Conservation (phyloP, 2,329 filamentous ascomycete species). For the Akanthomyces uredinophilus region DNA sequence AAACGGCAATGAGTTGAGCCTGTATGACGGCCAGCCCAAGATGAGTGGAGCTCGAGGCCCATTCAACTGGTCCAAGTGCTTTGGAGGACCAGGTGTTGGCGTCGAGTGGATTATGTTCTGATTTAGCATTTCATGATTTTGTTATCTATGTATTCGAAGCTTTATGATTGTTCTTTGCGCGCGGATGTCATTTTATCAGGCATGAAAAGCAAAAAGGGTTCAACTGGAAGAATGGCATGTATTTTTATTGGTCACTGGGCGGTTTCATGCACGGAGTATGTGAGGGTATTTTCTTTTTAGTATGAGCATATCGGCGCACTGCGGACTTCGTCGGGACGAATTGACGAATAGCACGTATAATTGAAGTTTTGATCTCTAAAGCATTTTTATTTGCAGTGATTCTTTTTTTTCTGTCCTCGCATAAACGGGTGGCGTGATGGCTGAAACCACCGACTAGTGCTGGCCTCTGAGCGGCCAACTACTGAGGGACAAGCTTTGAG, state of each 20-base stretch:
- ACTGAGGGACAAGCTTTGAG: too few relatives aligned
- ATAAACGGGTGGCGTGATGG: neutral
- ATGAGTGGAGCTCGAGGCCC: slow-evolving; percentile 41
- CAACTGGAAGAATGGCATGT: neutral
- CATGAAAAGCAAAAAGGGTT: neutral
- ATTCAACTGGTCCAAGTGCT: slow-evolving; percentile 55
- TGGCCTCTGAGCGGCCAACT: neutral
- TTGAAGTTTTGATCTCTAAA: neutral
- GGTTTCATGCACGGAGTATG: neutral
- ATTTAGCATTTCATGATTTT: slow-evolving; percentile 17
- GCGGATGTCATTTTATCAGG: neutral
- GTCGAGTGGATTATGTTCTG: slow-evolving; percentile 66
- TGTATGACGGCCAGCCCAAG: slow-evolving; percentile 27
- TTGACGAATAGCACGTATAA: neutral
- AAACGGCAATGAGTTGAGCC: slow-evolving; percentile 31
- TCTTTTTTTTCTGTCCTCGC: neutral
- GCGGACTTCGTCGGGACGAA: neutral
- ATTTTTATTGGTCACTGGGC: slow-evolving; percentile 1
- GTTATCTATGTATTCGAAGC: slow-evolving; percentile 18
- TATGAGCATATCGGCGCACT: neutral
- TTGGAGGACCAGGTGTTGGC: slow-evolving; percentile 50
- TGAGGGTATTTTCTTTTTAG: neutral
- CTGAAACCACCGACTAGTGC: neutral
- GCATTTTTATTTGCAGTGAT: neutral
- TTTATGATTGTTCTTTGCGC: neutral